Percentiles rank a stretch among this genome's conserved stretches.
Conservation (phyloP, 768 basidiomycete species). For the Dictyophora rubrovolvata region DNA sequence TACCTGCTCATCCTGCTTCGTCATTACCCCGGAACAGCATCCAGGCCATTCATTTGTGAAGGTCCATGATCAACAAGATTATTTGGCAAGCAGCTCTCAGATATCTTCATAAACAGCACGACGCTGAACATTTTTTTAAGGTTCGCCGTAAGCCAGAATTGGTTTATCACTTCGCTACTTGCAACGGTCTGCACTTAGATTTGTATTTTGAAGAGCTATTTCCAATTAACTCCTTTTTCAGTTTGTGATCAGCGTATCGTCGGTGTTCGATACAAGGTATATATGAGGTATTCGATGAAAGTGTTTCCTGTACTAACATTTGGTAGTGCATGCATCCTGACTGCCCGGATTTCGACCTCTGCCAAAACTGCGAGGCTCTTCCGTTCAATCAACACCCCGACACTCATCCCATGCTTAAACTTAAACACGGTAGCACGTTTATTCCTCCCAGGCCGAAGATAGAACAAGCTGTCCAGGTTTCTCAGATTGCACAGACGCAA, state of each 20-base stretch:
- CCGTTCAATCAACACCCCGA: slow-evolving; percentile 68
- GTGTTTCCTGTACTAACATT: background rate
- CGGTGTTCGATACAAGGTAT: slow-evolving; percentile 67
- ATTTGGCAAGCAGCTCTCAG: slow-evolving; percentile 40
- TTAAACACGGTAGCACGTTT: slow-evolving; percentile 41
- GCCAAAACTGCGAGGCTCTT: slow-evolving; percentile 65
- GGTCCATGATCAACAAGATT: slow-evolving; percentile 41
- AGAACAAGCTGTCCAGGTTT: background rate
- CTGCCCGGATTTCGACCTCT: slow-evolving; percentile 78
- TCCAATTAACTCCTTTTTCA: background rate
- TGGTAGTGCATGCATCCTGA: slow-evolving; percentile 65
- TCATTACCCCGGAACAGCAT: slow-evolving; percentile 65
- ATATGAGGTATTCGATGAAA: slow-evolving; percentile 7
- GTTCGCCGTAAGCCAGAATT: background rate
- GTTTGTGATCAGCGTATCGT: slow-evolving; percentile 45
- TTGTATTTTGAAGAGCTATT: background rate
- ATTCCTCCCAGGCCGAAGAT: slow-evolving; percentile 25
- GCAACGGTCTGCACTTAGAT: slow-evolving; percentile 9
- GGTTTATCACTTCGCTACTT: slow-evolving; percentile 15
- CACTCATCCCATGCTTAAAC: slow-evolving; percentile 66
- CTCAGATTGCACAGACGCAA: background rate
- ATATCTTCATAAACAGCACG: background rate
- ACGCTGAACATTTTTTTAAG: background rate
- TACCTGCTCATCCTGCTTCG: slow-evolving; percentile 60
- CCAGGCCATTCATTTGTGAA: slow-evolving; percentile 67